Percentiles rank a stretch among this genome's conserved stretches.
Evolutionary conservation across 1,139 yeast species (phyloP).

Genomic region (Meyerozyma carpophila): DNA sequence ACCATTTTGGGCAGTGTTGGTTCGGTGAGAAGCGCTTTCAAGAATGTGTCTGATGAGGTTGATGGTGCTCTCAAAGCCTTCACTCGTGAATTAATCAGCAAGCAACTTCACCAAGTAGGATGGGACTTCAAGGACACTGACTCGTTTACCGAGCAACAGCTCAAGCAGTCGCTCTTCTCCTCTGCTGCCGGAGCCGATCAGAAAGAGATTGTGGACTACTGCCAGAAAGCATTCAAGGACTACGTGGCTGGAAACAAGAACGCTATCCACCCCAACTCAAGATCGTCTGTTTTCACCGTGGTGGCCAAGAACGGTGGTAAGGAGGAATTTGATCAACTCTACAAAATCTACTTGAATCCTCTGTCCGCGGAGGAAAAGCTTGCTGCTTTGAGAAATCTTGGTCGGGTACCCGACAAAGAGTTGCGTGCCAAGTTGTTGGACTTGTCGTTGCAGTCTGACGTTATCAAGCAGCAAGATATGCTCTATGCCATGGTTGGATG

Average conservation of each 20-base stretch:
- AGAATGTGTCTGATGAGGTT: slow-evolving; percentile 57
- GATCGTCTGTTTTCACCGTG: slow-evolving; percentile 61
- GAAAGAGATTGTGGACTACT: slow-evolving; percentile 46
- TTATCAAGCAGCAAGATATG: slow-evolving; percentile 76
- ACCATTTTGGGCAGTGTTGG: slow-evolving; percentile 55
- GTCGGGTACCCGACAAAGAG: slow-evolving; percentile 56
- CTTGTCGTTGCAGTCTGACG: slow-evolving; percentile 60
- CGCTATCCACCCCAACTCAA: slow-evolving; percentile 79
- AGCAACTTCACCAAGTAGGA: slow-evolving; percentile 58
- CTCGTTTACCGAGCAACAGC: slow-evolving; percentile 66
- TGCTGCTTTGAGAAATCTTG: slow-evolving; percentile 70
- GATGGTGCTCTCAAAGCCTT: slow-evolving; percentile 56
- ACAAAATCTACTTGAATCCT: slow-evolving; percentile 61
- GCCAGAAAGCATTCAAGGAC: slow-evolving; percentile 51
- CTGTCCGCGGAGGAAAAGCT: slow-evolving; percentile 68
- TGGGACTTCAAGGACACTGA: slow-evolving; percentile 63
- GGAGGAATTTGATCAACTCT: slow-evolving; percentile 58
- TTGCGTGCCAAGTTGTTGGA: slow-evolving; percentile 58
- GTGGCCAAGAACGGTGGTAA: slow-evolving; percentile 67
- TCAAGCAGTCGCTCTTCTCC: slow-evolving; percentile 68
- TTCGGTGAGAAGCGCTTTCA: slow-evolving; percentile 60
- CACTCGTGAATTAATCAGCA: slow-evolving; percentile 53
- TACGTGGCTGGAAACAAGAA: slow-evolving; percentile 60
- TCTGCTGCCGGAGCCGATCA: slow-evolving; percentile 64
- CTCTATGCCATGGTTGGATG: slow-evolving; percentile 73